These are phyloP conservation scores for Spongispora temasekensis DNA, from an alignment of 1,284 basidiomycete genomes.

Conservation along the genomic window DNA sequence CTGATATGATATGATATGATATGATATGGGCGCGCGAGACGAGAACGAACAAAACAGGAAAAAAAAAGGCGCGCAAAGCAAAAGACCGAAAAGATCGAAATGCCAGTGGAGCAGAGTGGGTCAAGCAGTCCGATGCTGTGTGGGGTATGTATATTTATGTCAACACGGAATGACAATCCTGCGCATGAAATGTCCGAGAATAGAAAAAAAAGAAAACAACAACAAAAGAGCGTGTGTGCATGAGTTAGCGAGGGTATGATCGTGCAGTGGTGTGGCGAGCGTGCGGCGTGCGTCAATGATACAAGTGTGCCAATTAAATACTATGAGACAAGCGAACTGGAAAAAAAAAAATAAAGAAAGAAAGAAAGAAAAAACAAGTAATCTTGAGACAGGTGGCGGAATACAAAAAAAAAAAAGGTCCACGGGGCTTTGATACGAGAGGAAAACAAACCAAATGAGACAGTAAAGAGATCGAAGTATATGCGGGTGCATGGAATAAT, in stretches of 20 bases:
- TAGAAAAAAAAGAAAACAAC: neutral
- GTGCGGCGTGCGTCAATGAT: constrained; percentile 20
- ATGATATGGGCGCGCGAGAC: too few relatives aligned
- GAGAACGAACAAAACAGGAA: too few relatives aligned
- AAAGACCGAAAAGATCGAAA: too few relatives aligned
- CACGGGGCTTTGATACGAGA: constrained; percentile 8
- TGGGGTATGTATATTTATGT: too few relatives aligned
- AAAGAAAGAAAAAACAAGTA: neutral
- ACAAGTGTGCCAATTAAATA: constrained; percentile 33
- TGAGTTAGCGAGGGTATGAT: constrained; percentile 4
- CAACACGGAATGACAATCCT: constrained; percentile 8
- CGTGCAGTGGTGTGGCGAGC: constrained; percentile 1
- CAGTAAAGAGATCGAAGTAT: constrained; percentile 9
- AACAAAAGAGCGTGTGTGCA: constrained; percentile 15
- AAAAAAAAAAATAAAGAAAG: neutral
- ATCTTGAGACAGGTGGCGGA: constrained; percentile 1
- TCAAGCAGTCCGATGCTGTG: too few relatives aligned
- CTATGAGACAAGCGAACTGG: constrained; percentile 20
- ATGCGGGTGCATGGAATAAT: constrained; percentile 5
- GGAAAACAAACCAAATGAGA: constrained; percentile 2
- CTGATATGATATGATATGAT: neutral
- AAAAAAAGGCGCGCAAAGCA: too few relatives aligned
- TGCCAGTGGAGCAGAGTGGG: constrained; percentile 1
- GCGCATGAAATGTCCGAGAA: neutral
- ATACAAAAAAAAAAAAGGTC: constrained; percentile 25